Evolutionary conservation across 2,329 filamentous ascomycete genomes (phyloP), one percentile per base, ranked within the genome.

Genomic region (Penicillium sp.): DNA sequence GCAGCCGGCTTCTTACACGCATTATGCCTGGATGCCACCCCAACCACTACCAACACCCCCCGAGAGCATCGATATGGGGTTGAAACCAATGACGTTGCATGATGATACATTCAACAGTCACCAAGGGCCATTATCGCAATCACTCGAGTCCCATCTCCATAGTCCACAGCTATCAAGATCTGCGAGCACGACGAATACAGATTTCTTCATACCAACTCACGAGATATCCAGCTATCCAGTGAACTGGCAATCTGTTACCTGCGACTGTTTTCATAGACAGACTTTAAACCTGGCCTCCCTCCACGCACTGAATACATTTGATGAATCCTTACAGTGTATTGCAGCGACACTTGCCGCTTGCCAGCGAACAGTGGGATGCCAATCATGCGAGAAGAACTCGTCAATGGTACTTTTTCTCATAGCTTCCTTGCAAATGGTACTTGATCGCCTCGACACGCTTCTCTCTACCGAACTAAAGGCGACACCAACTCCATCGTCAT

Each of bases 261-360:
- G 56, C 40, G 47, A 50, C 30, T 58, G 56, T 46, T 54, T 58
- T 21, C 40, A 58, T 12, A 51, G 56, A 51, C 56, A 58, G 21
- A 49, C 51, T 35, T 47, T 46, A 16, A 58, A 52, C 18, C 8
- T 58, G n/a, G 35, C 35, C 26, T 58, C 56, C n/a, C 42, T 58
- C 9, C 56, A 58, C 38, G 24, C 51, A 7, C 26, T 47, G 45
- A 54, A 30, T 35, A 35, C 35, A 23, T 57, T 57, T 18, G 48
- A 42, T 21, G 49, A 57, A 14, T 53, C 43, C 3, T 14, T 57
- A 24, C 55, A 57, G 21, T 53, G 30, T 16, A 47, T 57, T 16
- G 38, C 43, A 4, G 38, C 28, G 11, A 54, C 52, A 23, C 48
- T 55, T 40, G 14, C 40, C 5, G 56, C 56, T 30, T 55, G 56